phyloP scores from a whole-genome alignment of 768 basidiomycete species.

The Pleurotus djamor region DNA sequence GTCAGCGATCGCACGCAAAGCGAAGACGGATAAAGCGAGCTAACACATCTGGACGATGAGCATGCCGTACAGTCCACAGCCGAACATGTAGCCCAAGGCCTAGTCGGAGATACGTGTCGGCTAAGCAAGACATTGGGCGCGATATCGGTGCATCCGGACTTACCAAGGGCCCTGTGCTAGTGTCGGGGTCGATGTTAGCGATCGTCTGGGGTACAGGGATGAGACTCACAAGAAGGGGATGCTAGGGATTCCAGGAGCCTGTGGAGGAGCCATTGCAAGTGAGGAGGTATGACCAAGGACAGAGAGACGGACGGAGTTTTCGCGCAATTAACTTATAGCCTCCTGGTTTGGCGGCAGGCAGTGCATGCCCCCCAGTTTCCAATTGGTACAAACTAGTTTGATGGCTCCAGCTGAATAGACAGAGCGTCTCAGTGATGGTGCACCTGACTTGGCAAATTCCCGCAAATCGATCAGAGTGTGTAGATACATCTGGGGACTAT shows the following conservation, averaged over 20 bases:
- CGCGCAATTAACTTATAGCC: not conserved
- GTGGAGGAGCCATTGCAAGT: not conserved
- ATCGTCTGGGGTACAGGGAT: not conserved
- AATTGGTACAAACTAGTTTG: not conserved
- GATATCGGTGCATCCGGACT: not conserved
- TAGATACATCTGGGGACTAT: not conserved
- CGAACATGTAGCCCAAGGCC: constrained; percentile 16
- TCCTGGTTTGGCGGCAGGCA: not conserved
- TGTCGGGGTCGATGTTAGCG: not conserved
- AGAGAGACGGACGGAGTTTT: not conserved
- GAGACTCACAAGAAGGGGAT: not conserved
- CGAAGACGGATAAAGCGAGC: not conserved
- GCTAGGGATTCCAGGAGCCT: not conserved
- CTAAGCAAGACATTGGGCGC: not conserved
- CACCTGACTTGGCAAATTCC: not conserved
- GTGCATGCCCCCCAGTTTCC: not conserved
- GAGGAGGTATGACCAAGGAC: not conserved
- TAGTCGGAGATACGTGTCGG: not conserved
- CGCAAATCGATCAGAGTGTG: not conserved
- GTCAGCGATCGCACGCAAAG: not conserved
- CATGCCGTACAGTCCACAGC: constrained; percentile 15
- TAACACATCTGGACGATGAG: constrained; percentile 17
- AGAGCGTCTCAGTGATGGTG: not conserved
- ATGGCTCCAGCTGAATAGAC: not conserved
- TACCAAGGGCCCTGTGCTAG: constrained; percentile 4